Conservation (phyloP, 257 asterid species). For the Solanum pimpinellifolium region DNA sequence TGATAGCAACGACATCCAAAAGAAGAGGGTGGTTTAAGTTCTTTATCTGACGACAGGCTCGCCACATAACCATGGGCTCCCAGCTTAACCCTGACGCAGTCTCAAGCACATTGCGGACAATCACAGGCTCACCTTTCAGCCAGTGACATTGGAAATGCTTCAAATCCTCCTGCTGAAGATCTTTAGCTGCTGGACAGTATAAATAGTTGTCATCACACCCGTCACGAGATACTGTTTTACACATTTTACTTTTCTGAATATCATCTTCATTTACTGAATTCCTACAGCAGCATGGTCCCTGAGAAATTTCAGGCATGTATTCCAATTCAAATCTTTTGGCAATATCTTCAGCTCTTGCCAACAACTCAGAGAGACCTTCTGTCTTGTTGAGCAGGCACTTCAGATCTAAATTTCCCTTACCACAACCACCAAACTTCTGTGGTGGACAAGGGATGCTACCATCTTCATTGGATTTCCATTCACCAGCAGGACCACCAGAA, state of each 20-base stretch:
- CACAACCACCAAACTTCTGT: constrained; percentile 32
- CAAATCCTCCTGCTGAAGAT: constrained; percentile 39
- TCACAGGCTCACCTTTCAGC: constrained; percentile 83
- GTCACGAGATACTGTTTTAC: constrained; percentile 51
- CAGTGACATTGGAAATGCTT: constrained; percentile 81
- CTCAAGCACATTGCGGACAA: constrained; percentile 73
- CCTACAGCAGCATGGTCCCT: constrained; percentile 24
- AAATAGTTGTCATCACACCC: constrained; percentile 46
- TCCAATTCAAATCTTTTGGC: not conserved
- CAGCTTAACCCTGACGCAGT: constrained; percentile 80
- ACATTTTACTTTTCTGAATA: constrained; percentile 6
- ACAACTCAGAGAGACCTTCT: constrained; percentile 23
- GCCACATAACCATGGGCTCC: constrained; percentile 99
- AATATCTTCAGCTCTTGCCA: constrained; percentile 25
- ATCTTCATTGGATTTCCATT: constrained; percentile 28
- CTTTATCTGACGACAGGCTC: constrained; percentile 69
- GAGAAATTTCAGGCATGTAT: constrained; percentile 4
- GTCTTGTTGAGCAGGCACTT: constrained; percentile 13
- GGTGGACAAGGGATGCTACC: constrained; percentile 45
- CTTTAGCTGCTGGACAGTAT: constrained; percentile 57
- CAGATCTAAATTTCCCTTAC: constrained; percentile 23
- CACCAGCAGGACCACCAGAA: not conserved
- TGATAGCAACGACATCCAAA: constrained; percentile 50
- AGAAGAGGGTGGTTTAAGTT: constrained; percentile 30
- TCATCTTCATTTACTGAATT: constrained; percentile 3